Percentiles rank a stretch among this genome's conserved stretches.
Evolutionary conservation across 2,329 filamentous ascomycete genomes (phyloP).

Genomic region (Penicillium sp.): DNA sequence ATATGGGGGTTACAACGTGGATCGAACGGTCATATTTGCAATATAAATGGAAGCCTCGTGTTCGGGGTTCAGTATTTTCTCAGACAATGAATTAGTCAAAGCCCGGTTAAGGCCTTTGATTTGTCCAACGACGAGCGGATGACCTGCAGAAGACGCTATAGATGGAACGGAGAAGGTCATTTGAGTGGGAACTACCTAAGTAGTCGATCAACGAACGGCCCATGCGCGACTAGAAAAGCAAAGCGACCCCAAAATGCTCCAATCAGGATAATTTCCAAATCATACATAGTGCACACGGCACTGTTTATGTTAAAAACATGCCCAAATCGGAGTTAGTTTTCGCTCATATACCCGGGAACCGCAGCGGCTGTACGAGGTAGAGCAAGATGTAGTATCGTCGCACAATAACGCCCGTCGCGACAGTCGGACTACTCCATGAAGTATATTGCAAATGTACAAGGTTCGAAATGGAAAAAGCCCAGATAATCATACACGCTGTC

Average conservation of each 20-base stretch:
- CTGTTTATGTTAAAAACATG: neutral
- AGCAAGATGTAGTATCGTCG: slow-evolving; percentile 16
- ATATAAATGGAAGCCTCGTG: slow-evolving; percentile 18
- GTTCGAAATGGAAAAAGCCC: slow-evolving; percentile 12
- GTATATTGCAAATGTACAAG: slow-evolving; percentile 8
- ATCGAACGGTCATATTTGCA: slow-evolving; percentile 15
- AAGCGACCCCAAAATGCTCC: neutral
- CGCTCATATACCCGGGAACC: slow-evolving; percentile 11
- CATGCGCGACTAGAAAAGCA: slow-evolving; percentile 24
- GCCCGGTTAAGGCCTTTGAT: neutral
- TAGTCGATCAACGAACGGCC: slow-evolving; percentile 30
- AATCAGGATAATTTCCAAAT: slow-evolving; percentile 1
- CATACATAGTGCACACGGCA: slow-evolving; percentile 10
- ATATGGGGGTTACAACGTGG: slow-evolving; percentile 1
- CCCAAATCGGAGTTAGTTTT: slow-evolving; percentile 1
- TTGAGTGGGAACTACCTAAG: slow-evolving; percentile 27
- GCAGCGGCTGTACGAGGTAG: slow-evolving; percentile 21
- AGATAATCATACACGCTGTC: slow-evolving; percentile 2
- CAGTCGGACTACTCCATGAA: neutral
- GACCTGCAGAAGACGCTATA: slow-evolving; percentile 17
- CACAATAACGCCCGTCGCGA: slow-evolving; percentile 13
- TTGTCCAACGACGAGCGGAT: slow-evolving; percentile 22
- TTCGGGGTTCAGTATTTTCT: slow-evolving; percentile 7
- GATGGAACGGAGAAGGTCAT: slow-evolving; percentile 23
- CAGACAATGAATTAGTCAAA: neutral